Base-by-base conservation (phyloP, 371 early-diverging fungal genomes). In the Batkoa obscura region DNA sequence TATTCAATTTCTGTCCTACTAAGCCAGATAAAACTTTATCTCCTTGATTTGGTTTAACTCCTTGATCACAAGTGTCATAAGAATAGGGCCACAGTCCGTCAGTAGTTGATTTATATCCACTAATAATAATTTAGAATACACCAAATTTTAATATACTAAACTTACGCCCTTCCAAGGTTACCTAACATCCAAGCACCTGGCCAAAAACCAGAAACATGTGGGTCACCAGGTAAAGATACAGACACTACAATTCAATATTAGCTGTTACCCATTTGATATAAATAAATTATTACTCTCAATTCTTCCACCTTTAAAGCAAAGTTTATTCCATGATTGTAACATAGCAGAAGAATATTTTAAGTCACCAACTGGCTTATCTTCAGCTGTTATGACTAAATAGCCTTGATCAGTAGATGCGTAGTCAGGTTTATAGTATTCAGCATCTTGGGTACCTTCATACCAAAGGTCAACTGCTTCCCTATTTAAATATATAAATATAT, bases 271-370 rank as follows among this genome's bases (percentile, higher is more conserved):
- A n/a, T n/a, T 48, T 35, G 45, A 4, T 17, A 30, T 38, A 32
- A 45, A 1, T 13, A 43, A 1, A 5, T 41, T 48, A 2, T 12
- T 61, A 67, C 68, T 62, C 65, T 78, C 78, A 8, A 78, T 49
- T 32, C 71, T 62, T 0, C 75, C 78, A 48, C 78, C 78, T 54
- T 69, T 71, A 61, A 78, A 74, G 65, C 78, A 78, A 33, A 74
- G 57, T 61, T 78, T 76, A 62, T 78, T 76, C 78, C 78, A 77
- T 41, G 68, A 66, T 60, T 74, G 75, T 45, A 75, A 62, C 77
- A 76, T 76, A 3, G 71, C 72, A 36, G 69, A 68, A 9, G 68
- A 69, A 60, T 67, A 76, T 33, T 66, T 64, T 46, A 70, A 67
- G 2, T 66, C 56, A 49, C 67, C 65, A 0, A 63, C 64, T 42